Conservation (phyloP, 805 yeast genomes). For the Candida saitoana region DNA sequence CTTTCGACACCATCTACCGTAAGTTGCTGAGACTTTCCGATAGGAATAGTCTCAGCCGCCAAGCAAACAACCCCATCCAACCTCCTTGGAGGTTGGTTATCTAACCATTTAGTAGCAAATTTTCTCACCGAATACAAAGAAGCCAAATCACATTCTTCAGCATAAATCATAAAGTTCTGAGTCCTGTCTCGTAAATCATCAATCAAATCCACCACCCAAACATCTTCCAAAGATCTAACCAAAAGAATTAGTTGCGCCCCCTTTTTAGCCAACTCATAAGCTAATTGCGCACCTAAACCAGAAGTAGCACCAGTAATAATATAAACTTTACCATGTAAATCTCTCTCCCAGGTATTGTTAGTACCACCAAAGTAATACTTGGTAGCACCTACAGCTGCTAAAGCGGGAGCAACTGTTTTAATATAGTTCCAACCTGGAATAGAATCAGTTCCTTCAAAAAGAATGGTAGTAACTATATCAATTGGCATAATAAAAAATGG, state of each 20-base stretch:
- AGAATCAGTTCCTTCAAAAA: conserved; percentile 66
- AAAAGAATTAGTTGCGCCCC: conserved; percentile 87
- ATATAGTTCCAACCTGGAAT: conserved; percentile 72
- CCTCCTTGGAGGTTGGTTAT: conserved; percentile 84
- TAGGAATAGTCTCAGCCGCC: conserved; percentile 80
- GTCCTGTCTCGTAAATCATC: conserved; percentile 71
- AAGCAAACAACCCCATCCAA: conserved; percentile 86
- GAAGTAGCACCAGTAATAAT: conserved; percentile 91
- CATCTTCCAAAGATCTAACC: conserved; percentile 58
- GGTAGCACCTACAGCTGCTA: conserved; percentile 41
- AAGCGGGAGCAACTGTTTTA: conserved; percentile 53
- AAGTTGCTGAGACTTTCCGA: conserved; percentile 57
- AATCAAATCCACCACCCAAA: conserved; percentile 76
- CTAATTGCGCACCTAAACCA: conserved; percentile 80
- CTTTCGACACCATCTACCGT: conserved; percentile 82
- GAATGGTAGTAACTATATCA: conserved; percentile 66
- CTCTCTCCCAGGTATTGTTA: conserved; percentile 86
- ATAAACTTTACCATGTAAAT: conserved; percentile 84
- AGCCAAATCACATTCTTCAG: conserved; percentile 83
- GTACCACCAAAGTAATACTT: conserved; percentile 80
- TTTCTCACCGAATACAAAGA: conserved; percentile 72
- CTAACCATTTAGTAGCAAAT: conserved; percentile 93
- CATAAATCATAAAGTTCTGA: conserved; percentile 72
- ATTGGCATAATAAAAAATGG: too few relatives aligned
- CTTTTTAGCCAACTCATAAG: conserved; percentile 62